These are phyloP conservation scores for Microcera coccophila DNA, from an alignment of 2,329 filamentous ascomycete species.

Conservation along the genomic window DNA sequence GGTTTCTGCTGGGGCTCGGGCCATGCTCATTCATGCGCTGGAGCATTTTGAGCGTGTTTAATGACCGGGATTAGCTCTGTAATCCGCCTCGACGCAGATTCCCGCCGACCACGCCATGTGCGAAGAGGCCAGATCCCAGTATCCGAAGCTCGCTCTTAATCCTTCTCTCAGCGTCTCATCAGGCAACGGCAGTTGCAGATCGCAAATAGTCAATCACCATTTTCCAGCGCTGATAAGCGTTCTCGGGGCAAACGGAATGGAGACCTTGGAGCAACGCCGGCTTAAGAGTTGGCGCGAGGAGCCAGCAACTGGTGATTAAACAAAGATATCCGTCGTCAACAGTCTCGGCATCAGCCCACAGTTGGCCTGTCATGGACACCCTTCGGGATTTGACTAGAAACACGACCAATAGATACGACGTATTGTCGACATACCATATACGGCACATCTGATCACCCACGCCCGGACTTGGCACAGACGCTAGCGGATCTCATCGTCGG, in stretches of 20 bases:
- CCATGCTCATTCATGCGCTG: background rate
- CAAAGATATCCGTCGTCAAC: no score
- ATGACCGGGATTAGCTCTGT: slow-evolving; percentile 12
- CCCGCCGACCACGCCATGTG: slow-evolving; percentile 21
- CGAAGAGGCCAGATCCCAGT: slow-evolving; percentile 5
- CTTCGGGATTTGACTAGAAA: no score
- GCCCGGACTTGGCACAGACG: slow-evolving; percentile 1
- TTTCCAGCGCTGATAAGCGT: no score
- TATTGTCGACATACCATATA: no score
- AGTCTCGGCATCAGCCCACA: no score
- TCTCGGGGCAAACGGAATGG: no score
- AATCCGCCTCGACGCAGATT: slow-evolving; percentile 27
- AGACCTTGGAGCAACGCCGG: no score
- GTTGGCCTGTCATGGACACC: background rate
- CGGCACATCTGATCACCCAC: background rate
- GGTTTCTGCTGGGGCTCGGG: background rate
- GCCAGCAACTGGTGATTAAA: no score
- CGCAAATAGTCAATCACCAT: no score
- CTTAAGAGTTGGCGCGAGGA: no score
- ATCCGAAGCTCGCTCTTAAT: slow-evolving; percentile 7
- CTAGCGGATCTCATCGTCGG: slow-evolving; percentile 11
- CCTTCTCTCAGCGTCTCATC: slow-evolving; percentile 1
- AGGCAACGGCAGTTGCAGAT: no score
- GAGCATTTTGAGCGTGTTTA: background rate
- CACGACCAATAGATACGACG: no score